phyloP scores from a whole-genome alignment of 2,329 filamentous ascomycete genomes.

The Cladosporium sp. region DNA sequence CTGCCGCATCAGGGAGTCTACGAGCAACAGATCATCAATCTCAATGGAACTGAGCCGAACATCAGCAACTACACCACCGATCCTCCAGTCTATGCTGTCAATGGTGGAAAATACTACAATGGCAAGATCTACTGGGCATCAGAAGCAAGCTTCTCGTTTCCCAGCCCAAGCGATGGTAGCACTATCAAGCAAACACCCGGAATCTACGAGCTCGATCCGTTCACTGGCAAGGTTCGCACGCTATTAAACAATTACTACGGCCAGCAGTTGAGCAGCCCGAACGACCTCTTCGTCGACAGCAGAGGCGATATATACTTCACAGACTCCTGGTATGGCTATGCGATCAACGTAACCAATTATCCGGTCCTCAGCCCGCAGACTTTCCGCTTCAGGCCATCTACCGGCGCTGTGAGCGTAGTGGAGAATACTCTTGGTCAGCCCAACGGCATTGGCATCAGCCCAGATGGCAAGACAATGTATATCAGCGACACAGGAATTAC shows the following conservation, averaged over 20 bases:
- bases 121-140: conserved; percentile 36
- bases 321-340: conserved; percentile 32
- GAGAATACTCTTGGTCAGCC: conserved; percentile 39
- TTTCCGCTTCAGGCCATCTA: conserved; percentile 41
- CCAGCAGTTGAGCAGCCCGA: conserved; percentile 40
- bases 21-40: conserved; percentile 35
- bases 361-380: conserved; percentile 21
- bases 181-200: conserved; percentile 33
- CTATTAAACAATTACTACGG: conserved; percentile 48
- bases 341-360: conserved; percentile 18
- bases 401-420: conserved; percentile 38
- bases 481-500: conserved; percentile 39
- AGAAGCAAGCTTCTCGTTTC: conserved; percentile 18
- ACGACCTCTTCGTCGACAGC: conserved; percentile 40
- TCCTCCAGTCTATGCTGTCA: conserved; percentile 41
- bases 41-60: conserved; percentile 40
- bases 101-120: conserved; percentile 38
- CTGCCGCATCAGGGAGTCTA: conserved; percentile 34
- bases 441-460: conserved; percentile 45
- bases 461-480: conserved; percentile 41
- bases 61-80: conserved; percentile 36
- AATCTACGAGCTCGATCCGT: conserved; percentile 41
- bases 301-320: conserved; percentile 50
- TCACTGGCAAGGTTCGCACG: conserved; percentile 37
- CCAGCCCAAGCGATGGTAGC: conserved; percentile 20